Percentiles rank a stretch among this genome's conserved stretches.
These are phyloP conservation scores for Solanum aculeatissimum DNA, from an alignment of 305 asterid species.

Conservation along the genomic window DNA sequence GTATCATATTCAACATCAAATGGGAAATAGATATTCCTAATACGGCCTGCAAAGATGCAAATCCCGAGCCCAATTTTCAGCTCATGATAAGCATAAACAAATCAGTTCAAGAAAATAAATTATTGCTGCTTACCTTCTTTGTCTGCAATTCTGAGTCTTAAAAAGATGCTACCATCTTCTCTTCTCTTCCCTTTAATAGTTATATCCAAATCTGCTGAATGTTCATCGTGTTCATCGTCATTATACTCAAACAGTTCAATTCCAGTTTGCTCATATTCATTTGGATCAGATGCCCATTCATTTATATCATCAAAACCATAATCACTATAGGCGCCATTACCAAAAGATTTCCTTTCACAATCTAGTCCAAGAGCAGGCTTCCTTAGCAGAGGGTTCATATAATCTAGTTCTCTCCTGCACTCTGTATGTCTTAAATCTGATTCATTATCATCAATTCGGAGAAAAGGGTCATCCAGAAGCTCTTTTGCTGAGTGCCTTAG, in stretches of 20 bases:
- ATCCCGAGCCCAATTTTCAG: constrained; percentile 4
- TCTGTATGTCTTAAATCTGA: constrained; percentile 25
- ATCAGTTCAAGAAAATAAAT: neutral
- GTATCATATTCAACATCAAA: constrained; percentile 63
- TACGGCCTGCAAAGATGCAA: constrained; percentile 37
- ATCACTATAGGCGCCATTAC: constrained; percentile 21
- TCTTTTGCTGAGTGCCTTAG: constrained; percentile 70
- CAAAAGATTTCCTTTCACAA: constrained; percentile 14
- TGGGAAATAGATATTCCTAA: constrained; percentile 67
- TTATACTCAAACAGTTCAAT: constrained; percentile 41
- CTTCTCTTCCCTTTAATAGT: constrained; percentile 59
- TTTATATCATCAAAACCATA: constrained; percentile 40
- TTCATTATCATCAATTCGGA: constrained; percentile 38
- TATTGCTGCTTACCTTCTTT: constrained; percentile 43
- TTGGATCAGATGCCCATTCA: constrained; percentile 42
- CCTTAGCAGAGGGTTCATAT: constrained; percentile 26
- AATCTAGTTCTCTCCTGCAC: constrained; percentile 32
- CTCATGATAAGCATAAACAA: neutral
- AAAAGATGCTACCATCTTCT: constrained; percentile 56
- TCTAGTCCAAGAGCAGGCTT: constrained; percentile 31
- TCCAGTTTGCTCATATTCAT: constrained; percentile 46
- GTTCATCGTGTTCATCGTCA: constrained; percentile 37
- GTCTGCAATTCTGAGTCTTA: constrained; percentile 75
- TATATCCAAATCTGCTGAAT: constrained; percentile 27
- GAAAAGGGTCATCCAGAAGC: constrained; percentile 73